Evolutionary conservation across 306 rosid genomes (phyloP), one percentile per base, ranked within the genome.

Genomic region (Prunus armeniaca): DNA sequence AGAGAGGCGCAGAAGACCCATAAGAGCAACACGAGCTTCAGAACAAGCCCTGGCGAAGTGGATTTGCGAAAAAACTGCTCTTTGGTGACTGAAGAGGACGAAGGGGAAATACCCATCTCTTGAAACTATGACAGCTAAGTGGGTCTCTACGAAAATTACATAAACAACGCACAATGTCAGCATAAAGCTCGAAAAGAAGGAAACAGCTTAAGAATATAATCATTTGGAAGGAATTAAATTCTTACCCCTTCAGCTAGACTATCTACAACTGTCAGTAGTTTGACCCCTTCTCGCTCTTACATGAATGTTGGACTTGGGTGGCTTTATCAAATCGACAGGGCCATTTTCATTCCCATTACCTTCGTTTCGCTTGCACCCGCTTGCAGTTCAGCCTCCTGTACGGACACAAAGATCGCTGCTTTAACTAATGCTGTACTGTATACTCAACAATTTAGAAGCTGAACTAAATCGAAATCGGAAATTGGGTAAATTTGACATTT

Each of bases 221-320:
- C 22, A 30, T 63, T 70, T 34, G 9, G 5, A 60, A 51, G 28
- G 47, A 51, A 30, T 60, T 49, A 4, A 10, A 22, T 58, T 60
- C 17, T 46, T 84, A 93, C 77, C 96, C 28, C 89, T 86, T 93
- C 96, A 18, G 96, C 98, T 28, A 91, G 92, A 41, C 96, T 60
- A 24, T 60, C 65, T 91, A 63, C 88, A 96, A 79, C 93, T 93
- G 49, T 93, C 98, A 19, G 98, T 91, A 41, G 97, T 97, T 84
- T 91, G 96, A 30, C 98, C 97, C 47, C 97, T 87, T 86, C 97
- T 87, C 32, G 98, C 98, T 85, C 93, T 86, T 4, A 93, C 98
- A 81, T 90, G 98, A 83, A 93, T 93, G 83, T 91, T 89, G 66
- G 96, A 88, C 75, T 91, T 96, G 7, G 86, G 84, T 63, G 88